These are phyloP conservation scores for Magnusiomyces magnusii DNA, from an alignment of 1,139 yeast species.

Conservation along the genomic window DNA sequence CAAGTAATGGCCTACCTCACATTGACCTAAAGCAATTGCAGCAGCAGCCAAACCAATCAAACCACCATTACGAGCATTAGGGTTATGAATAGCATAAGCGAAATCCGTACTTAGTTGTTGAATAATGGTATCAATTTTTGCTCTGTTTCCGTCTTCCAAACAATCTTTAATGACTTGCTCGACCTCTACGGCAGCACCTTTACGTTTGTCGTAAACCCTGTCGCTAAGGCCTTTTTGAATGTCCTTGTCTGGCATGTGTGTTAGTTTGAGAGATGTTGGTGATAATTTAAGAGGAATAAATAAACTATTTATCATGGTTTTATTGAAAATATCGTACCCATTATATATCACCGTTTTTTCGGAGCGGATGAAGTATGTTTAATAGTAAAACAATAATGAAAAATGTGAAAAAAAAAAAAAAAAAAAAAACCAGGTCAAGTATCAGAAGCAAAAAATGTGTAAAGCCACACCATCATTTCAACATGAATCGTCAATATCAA, in stretches of 20 bases:
- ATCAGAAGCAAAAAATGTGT: neutral
- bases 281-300: too few species aligned
- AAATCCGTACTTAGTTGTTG: slow-evolving; percentile 61
- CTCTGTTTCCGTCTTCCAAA: slow-evolving; percentile 58
- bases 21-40: slow-evolving; percentile 68
- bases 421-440: neutral
- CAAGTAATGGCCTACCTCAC: slow-evolving; percentile 62
- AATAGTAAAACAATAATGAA: too few species aligned
- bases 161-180: slow-evolving; percentile 74
- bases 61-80: slow-evolving; percentile 70
- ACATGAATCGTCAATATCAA: too few species aligned
- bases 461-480: neutral
- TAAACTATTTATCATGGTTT: too few species aligned
- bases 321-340: neutral
- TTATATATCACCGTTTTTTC: too few species aligned
- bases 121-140: slow-evolving; percentile 59
- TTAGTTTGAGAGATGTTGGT: neutral
- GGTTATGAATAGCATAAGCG: slow-evolving; percentile 70
- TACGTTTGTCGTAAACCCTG: slow-evolving; percentile 87
- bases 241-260: slow-evolving; percentile 45
- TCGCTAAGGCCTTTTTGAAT: slow-evolving; percentile 80
- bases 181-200: slow-evolving; percentile 86
- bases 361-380: too few species aligned
- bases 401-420: neutral
- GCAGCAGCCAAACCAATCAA: slow-evolving; percentile 71